Evolutionary conservation across 2,329 filamentous ascomycete species (phyloP).

Genomic region (Neonectria coccinea): DNA sequence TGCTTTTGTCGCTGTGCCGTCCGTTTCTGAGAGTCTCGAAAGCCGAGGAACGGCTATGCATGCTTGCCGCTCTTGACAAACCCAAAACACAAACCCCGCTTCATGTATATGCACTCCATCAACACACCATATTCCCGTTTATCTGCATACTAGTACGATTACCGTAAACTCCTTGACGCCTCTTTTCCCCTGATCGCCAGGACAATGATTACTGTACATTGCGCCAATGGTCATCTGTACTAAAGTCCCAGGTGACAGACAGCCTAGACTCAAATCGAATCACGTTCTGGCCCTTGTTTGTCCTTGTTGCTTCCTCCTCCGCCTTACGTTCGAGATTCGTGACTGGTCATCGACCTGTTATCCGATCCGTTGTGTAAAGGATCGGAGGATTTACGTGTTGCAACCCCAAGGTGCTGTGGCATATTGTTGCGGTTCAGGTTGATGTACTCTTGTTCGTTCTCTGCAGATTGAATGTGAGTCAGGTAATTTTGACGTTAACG

Average conservation of each 20-base stretch:
- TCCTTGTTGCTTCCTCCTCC: not conserved
- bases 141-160: not conserved
- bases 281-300: not conserved
- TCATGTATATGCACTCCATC: constrained; percentile 7
- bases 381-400: not conserved
- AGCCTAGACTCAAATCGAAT: constrained; percentile 10
- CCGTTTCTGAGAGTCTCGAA: constrained; percentile 12
- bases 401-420: constrained; percentile 27
- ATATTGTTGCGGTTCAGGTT: constrained; percentile 32
- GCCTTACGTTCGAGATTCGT: constrained; percentile 7
- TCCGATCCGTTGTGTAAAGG: not conserved
- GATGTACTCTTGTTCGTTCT: constrained; percentile 30
- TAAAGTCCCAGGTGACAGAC: not conserved
- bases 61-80: constrained; percentile 4
- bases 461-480: constrained; percentile 14
- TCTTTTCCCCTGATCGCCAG: not conserved
- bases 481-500: not conserved
- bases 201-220: not conserved
- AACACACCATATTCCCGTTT: not conserved
- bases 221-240: not conserved
- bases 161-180: not conserved
- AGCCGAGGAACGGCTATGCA: not conserved
- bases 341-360: constrained; percentile 5
- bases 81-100: constrained; percentile 11
- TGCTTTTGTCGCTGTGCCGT: constrained; percentile 17